Evolutionary conservation across 1,284 basidiomycete species (phyloP).

Genomic region (Ceratobasidium sp.): DNA sequence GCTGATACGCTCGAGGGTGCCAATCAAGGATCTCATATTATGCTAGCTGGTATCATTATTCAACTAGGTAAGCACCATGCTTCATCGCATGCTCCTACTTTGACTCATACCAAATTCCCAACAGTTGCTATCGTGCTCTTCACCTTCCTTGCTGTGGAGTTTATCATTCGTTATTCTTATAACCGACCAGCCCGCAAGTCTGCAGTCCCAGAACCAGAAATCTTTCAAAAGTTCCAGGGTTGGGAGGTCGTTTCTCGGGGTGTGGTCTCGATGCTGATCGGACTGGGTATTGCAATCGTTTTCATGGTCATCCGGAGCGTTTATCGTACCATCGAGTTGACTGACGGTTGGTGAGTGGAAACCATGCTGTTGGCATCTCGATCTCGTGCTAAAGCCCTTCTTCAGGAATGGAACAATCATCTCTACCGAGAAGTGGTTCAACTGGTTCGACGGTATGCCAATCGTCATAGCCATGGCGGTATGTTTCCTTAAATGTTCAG

Average conservation of each 20-base stretch:
- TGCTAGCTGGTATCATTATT: constrained; percentile 47
- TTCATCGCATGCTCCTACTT: constrained; percentile 21
- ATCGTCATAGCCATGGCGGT: constrained; percentile 40
- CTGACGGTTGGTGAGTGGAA: constrained; percentile 24
- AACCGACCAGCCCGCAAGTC: constrained; percentile 13
- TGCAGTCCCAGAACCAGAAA: background rate
- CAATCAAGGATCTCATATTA: constrained; percentile 43
- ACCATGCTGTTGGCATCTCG: background rate
- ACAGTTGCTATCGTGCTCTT: constrained; percentile 30
- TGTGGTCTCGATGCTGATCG: constrained; percentile 39
- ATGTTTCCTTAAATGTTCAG: background rate
- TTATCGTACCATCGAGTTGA: constrained; percentile 42
- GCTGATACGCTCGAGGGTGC: constrained; percentile 36
- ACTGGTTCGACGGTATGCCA: constrained; percentile 40
- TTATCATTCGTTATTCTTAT: background rate
- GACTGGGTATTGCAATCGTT: constrained; percentile 37
- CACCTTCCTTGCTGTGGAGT: constrained; percentile 10
- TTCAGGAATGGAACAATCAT: constrained; percentile 39
- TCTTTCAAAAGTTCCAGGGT: background rate
- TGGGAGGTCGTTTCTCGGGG: constrained; percentile 25
- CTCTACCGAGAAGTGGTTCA: constrained; percentile 38
- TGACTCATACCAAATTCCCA: background rate
- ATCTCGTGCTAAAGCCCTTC: too few relatives aligned
- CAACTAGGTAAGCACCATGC: constrained; percentile 44
- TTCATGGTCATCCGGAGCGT: constrained; percentile 40